phyloP scores from a whole-genome alignment of 352 stramenopile species.

The Phytophthora palmivora region DNA sequence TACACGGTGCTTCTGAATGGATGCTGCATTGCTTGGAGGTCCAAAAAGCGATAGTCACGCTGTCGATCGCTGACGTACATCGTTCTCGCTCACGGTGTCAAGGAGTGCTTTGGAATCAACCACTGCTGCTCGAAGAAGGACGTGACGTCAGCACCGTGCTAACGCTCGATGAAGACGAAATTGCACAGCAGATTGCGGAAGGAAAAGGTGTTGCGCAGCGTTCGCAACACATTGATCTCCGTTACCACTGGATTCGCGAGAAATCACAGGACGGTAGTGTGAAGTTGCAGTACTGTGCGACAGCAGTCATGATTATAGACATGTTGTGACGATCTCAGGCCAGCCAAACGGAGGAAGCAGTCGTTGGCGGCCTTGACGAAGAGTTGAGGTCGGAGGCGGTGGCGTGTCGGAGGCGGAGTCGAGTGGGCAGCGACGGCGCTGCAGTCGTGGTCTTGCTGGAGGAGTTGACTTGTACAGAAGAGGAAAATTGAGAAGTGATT shows the following conservation, averaged over 20 bases:
- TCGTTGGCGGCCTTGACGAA: too few species aligned
- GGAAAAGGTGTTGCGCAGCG: conserved; percentile 2
- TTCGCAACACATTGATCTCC: conserved; percentile 14
- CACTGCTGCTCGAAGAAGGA: background rate
- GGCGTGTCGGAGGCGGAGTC: too few species aligned
- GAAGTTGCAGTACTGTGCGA: too few species aligned
- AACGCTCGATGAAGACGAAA: conserved; percentile 16
- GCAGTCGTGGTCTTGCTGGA: too few species aligned
- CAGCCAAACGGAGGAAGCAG: too few species aligned
- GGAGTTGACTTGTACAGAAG: too few species aligned
- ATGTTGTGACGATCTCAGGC: too few species aligned
- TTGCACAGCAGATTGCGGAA: conserved; percentile 13
- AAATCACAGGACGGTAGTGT: too few species aligned
- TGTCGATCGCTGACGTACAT: conserved; percentile 17
- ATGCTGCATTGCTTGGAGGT: conserved; percentile 10
- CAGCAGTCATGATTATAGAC: too few species aligned
- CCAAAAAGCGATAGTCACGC: conserved; percentile 18
- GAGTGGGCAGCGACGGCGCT: too few species aligned
- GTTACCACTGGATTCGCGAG: background rate
- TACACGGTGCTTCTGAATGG: conserved; percentile 6
- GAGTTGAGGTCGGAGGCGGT: too few species aligned
- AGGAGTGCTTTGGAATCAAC: conserved; percentile 30
- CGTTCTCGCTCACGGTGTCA: conserved; percentile 1
- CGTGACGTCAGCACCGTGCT: background rate
- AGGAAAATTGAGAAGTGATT: too few species aligned